Evolutionary conservation across 202 grass and related monocot species (phyloP), one percentile per base, ranked within the genome.

Genomic region (Bolboschoenoplectus hybrid): DNA sequence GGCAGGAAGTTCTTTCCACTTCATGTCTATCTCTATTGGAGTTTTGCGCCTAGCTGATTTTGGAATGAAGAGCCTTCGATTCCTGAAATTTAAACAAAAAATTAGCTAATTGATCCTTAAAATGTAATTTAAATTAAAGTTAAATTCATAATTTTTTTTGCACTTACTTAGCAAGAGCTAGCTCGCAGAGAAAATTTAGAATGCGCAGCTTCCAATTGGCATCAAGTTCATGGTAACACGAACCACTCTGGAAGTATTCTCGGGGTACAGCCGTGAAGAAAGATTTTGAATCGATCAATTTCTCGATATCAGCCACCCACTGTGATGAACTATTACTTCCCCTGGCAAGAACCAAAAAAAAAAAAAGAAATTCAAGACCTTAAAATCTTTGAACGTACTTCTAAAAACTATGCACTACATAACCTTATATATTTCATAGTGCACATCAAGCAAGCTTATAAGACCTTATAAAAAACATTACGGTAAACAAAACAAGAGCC

Each of bases 1-100:
- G 7, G 43, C 41, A 72, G 68, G 7, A 72, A 72, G 43, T 9
- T 72, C 43, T 47, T 72, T 72, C 68, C 68, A 72, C 13, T 72
- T 1, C 14, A 44, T 72, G 20, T 72, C 68, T 72, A 20, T 47
- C 68, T 47, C 43, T 40, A 9, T 72, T 5, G 43, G 68, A 9
- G 2, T 20, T 40, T 67, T 67, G 26, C 26, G 26, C 0, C 1
- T 40, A 40, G 36, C 11, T 40, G 64, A 61, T 40, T 4, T 12
- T 36, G 63, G 3, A 39, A 35, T 36, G 63, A 72, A 20, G 1
- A 17, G 40, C 41, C 41, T 72, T 72, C 46, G 17, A 20, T 72
- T 46, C 17, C 68, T 72, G 43, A 72, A 71, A 72, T 9, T 20
- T 47, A 72, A 47, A 46, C 2, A 47, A 9, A 20, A 72, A 11